phyloP scores from a whole-genome alignment of 2,329 filamentous ascomycete species.

The Aspergillus oerlinghausenensis region DNA sequence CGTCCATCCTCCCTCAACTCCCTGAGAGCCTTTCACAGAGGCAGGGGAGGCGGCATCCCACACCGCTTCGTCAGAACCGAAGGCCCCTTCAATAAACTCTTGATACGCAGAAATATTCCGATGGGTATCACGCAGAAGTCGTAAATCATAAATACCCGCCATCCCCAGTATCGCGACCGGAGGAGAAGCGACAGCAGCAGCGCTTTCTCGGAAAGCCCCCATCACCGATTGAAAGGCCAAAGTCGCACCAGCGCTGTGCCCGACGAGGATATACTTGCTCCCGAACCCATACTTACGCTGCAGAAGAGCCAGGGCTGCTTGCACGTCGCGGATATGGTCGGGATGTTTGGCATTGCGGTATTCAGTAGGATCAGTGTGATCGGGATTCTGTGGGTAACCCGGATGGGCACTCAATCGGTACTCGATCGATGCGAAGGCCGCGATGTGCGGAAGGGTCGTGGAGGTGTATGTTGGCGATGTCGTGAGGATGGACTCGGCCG shows the following conservation, averaged over 20 bases:
- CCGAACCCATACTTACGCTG: constrained; percentile 38
- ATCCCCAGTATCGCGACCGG: constrained; percentile 40
- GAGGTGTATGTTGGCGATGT: constrained; percentile 11
- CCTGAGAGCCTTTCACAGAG: constrained; percentile 21
- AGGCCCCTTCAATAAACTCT: constrained; percentile 39
- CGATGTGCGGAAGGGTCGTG: constrained; percentile 23
- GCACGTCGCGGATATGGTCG: constrained; percentile 42
- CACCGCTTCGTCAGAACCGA: constrained; percentile 33
- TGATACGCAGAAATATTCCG: constrained; percentile 32
- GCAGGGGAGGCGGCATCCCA: constrained; percentile 41
- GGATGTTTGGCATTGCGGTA: constrained; percentile 39
- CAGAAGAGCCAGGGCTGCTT: constrained; percentile 36
- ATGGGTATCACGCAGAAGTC: constrained; percentile 31
- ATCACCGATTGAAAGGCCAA: constrained; percentile 43
- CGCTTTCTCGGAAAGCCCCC: constrained; percentile 18
- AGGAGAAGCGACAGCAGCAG: constrained; percentile 13
- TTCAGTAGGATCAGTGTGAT: constrained; percentile 22
- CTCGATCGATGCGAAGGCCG: constrained; percentile 42
- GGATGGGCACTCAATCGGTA: constrained; percentile 45
- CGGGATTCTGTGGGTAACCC: constrained; percentile 33
- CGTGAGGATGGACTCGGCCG: constrained; percentile 31
- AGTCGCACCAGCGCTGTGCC: constrained; percentile 46
- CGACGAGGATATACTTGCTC: constrained; percentile 39
- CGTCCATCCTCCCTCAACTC: constrained; percentile 31
- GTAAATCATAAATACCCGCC: constrained; percentile 44